These are phyloP conservation scores for Penicillium brevicompactum DNA, from an alignment of 2,329 filamentous ascomycete species.

Conservation along the genomic window DNA sequence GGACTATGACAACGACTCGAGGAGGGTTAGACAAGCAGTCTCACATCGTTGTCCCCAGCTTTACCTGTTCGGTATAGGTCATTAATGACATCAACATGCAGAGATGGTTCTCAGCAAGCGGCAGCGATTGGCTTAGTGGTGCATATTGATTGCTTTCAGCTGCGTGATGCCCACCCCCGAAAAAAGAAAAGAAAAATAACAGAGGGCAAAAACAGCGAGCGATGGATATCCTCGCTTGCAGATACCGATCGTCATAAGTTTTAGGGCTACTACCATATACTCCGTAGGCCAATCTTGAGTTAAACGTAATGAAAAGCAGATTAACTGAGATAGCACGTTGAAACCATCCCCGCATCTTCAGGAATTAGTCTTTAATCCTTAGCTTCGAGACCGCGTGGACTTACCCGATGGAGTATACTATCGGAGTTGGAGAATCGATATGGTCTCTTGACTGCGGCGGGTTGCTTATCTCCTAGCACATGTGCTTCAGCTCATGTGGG, in stretches of 20 bases:
- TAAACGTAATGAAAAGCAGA: background rate
- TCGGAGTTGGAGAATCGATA: slow-evolving; percentile 4
- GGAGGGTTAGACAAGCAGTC: no score
- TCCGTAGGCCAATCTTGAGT: background rate
- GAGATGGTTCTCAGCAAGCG: no score
- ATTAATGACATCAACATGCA: no score
- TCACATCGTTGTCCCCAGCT: no score
- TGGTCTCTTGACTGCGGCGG: background rate
- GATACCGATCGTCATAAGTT: background rate
- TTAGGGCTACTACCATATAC: background rate
- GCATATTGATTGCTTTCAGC: background rate
- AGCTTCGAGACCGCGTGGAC: slow-evolving; percentile 10
- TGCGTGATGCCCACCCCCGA: background rate
- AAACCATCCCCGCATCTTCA: background rate
- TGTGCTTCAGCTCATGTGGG: background rate
- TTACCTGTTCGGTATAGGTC: no score
- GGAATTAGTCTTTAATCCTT: background rate
- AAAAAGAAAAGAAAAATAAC: background rate
- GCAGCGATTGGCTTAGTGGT: background rate
- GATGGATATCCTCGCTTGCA: background rate
- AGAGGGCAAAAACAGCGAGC: background rate
- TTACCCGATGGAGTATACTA: slow-evolving; percentile 11
- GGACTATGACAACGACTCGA: no score
- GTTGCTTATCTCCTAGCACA: background rate
- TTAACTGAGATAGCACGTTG: background rate